Base-by-base conservation (phyloP, 805 yeast species). In the Starmerella bombicola region DNA sequence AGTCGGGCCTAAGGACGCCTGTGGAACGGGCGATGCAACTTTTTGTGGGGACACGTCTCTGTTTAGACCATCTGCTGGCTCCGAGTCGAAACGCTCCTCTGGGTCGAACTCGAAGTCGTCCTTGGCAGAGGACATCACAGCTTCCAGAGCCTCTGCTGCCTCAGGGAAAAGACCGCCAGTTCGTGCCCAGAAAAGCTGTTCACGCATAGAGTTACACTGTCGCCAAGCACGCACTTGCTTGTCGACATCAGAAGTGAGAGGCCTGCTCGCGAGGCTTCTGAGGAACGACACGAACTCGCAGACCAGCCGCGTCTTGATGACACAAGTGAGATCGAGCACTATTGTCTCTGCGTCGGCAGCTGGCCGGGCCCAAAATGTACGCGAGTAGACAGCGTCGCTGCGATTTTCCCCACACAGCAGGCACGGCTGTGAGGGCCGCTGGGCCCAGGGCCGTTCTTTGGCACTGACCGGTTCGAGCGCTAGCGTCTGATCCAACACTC, bases 391-490 rank as follows among this genome's bases (percentile, higher is more conserved):
- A 41, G 73, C 68, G 52, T 76, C 83, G 54, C 71, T 69, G 45
- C 93, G 69, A 10, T 61, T 56, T 58, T 86, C 96, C 5, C 86
- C 88, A 64, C 97, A 88, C 32, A 88, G 65, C 4, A 85, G 68
- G 61, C 97, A 88, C 4, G 85, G 74, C 2, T 74, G 74, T 37
- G 69, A 67, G 18, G 80, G 71, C 20, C 56, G 46, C 10, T 37
- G 37, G 24, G 55, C 41, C 58, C 78, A 79, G 1, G 74, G 71
- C 58, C 81, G 93, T 53, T 86, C 85, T 30, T 79, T 69, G 0
- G 88, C 86, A 38, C 83, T 74, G 7, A 86, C 71, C 0, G 98
- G 98, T 59, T 85, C 94, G 30, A 88, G 76, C 3, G 75, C 68
- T 5, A 83, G 84, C 33, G 79, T 69, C 3, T 93, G 93, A 38